phyloP scores from a whole-genome alignment of 805 yeast species.

The Cyberlindnera maritima region DNA sequence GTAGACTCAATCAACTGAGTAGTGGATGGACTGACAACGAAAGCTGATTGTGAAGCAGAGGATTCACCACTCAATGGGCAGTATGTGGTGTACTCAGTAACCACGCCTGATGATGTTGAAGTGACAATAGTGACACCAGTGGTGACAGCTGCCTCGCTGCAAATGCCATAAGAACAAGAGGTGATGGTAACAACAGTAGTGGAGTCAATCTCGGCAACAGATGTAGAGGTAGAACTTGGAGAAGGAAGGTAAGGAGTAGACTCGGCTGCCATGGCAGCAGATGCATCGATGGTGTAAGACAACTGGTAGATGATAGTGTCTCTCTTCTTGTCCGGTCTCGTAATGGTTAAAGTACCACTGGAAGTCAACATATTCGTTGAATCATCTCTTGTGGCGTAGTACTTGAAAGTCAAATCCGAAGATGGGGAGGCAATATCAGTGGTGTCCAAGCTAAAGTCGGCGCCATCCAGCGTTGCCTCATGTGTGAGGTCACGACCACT shows the following conservation, averaged over 20 bases:
- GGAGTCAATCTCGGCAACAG: background rate
- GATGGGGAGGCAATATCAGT: background rate
- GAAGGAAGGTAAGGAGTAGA: background rate
- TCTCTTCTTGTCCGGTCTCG: constrained; percentile 11
- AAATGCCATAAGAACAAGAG: constrained; percentile 8
- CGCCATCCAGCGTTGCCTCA: constrained; percentile 8
- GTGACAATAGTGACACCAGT: constrained; percentile 9
- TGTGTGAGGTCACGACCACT: constrained; percentile 9
- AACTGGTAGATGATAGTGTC: constrained; percentile 8
- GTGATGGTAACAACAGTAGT: constrained; percentile 16
- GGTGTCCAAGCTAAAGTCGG: constrained; percentile 7
- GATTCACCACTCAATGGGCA: constrained; percentile 5
- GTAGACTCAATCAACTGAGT: background rate
- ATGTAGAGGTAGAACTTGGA: background rate
- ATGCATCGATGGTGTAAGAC: constrained; percentile 8
- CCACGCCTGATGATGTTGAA: constrained; percentile 2
- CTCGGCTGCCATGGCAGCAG: background rate
- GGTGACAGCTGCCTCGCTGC: constrained; percentile 2
- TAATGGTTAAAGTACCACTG: constrained; percentile 5
- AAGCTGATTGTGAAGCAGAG: background rate
- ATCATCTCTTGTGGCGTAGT: constrained; percentile 7
- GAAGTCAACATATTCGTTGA: constrained; percentile 5
- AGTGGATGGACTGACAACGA: constrained; percentile 5
- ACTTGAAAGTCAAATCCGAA: constrained; percentile 6
- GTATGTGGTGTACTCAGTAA: constrained; percentile 13